phyloP scores from a whole-genome alignment of 176 grass and related monocot genomes.

The Thalia dealbata region DNA sequence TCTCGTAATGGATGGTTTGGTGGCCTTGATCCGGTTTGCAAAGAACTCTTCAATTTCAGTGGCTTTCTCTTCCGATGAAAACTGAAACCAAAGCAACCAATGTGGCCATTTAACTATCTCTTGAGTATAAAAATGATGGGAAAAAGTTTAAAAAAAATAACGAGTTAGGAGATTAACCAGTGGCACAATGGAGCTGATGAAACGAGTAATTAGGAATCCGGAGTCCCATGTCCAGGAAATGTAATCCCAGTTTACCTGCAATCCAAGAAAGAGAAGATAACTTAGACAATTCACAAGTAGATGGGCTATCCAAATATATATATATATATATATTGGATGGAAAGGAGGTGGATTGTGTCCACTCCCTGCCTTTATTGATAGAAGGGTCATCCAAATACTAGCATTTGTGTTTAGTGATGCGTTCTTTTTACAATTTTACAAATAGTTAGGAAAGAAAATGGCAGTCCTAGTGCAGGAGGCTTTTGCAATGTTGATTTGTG shows the following conservation, averaged over 20 bases:
- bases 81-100: slow-evolving; percentile 27
- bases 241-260: slow-evolving; percentile 87
- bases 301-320: no score
- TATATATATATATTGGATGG: no score
- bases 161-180: slow-evolving; percentile 20
- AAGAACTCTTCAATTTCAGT: slow-evolving; percentile 78
- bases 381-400: no score
- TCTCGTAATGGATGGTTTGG: slow-evolving; percentile 52
- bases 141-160: background rate
- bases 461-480: no score
- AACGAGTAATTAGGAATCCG: slow-evolving; percentile 61
- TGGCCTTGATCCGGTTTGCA: slow-evolving; percentile 42
- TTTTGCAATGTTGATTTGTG: no score
- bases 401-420: no score
- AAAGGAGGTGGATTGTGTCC: no score
- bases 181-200: slow-evolving; percentile 45
- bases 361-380: no score
- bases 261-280: background rate
- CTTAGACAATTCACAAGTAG: background rate
- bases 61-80: slow-evolving; percentile 49
- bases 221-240: slow-evolving; percentile 57
- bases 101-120: background rate
- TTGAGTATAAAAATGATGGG: background rate
- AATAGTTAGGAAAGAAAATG: no score
- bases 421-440: no score